A percentile compares a stretch with the other conserved stretches of the same genome.
Conservation (phyloP, 805 yeast species). For the Yamadazyma sp. region DNA sequence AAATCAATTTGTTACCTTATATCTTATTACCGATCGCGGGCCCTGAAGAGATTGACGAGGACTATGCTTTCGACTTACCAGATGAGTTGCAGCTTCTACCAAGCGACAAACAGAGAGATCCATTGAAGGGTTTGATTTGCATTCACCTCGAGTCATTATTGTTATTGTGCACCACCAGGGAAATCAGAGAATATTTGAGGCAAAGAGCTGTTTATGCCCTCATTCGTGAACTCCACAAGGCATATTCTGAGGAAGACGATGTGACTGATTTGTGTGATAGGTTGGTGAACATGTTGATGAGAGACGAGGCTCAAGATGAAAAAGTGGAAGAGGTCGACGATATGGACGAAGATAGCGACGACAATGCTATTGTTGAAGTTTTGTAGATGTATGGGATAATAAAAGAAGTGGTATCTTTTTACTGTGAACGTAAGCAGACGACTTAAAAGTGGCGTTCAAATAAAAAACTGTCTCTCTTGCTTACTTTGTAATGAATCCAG, state of each 20-base stretch:
- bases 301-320: constrained; percentile 65
- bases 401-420: too few relatives aligned
- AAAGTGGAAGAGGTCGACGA: constrained; percentile 51
- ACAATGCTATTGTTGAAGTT: constrained; percentile 53
- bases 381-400: constrained; percentile 28
- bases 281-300: constrained; percentile 84
- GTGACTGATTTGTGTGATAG: constrained; percentile 76
- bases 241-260: constrained; percentile 26
- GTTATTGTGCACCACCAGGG: constrained; percentile 72
- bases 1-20: constrained; percentile 76
- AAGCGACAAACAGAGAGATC: constrained; percentile 75
- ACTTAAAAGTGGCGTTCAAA: too few relatives aligned
- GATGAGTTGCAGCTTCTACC: constrained; percentile 82
- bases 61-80: constrained; percentile 84
- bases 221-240: constrained; percentile 81
- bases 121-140: constrained; percentile 59
- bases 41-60: constrained; percentile 74
- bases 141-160: constrained; percentile 79
- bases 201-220: constrained; percentile 82
- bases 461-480: too few relatives aligned
- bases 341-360: constrained; percentile 33
- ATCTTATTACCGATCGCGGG: constrained; percentile 78
- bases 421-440: too few relatives aligned
- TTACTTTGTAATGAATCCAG: too few relatives aligned
- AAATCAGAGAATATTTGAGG: constrained; percentile 74